Conservation (phyloP, 208 protist species). For the Zelonia costaricensis region DNA sequence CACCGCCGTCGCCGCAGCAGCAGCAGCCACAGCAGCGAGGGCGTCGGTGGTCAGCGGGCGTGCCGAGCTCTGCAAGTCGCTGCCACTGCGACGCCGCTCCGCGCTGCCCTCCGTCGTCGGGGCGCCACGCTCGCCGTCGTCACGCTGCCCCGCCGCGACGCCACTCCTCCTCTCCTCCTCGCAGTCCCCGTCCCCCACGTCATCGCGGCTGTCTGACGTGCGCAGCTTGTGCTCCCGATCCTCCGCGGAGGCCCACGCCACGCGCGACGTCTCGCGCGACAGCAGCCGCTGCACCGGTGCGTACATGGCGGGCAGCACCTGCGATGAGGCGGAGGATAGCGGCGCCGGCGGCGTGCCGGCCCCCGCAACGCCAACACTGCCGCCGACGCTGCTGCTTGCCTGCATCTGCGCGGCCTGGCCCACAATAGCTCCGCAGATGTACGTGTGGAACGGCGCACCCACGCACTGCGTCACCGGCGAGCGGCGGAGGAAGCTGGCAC, state of each 20-base stretch:
- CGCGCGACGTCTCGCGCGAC: slow-evolving; percentile 2
- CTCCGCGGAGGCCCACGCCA: background rate
- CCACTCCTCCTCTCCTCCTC: too few relatives aligned
- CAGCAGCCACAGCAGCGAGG: background rate
- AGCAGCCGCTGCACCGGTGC: slow-evolving; percentile 24
- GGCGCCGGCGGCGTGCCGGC: slow-evolving; percentile 2
- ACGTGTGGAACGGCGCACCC: slow-evolving; percentile 20
- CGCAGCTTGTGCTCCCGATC: background rate
- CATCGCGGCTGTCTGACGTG: background rate
- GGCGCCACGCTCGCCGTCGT: background rate
- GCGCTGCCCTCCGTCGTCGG: too few relatives aligned
- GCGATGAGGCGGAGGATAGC: slow-evolving; percentile 9
- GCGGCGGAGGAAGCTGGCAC: slow-evolving; percentile 19
- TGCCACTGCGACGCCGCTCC: background rate
- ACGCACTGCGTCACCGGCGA: slow-evolving; percentile 24
- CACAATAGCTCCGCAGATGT: slow-evolving; percentile 27
- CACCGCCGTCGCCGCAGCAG: background rate
- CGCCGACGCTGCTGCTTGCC: background rate
- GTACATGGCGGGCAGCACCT: slow-evolving; percentile 14
- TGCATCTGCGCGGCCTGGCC: slow-evolving; percentile 30
- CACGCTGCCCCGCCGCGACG: background rate
- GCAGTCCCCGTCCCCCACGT: too few relatives aligned
- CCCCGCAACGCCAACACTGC: background rate
- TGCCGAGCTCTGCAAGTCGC: background rate
- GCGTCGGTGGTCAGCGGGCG: background rate